These are phyloP conservation scores for Suillus luteus DNA, from an alignment of 768 basidiomycete genomes.

Conservation along the genomic window DNA sequence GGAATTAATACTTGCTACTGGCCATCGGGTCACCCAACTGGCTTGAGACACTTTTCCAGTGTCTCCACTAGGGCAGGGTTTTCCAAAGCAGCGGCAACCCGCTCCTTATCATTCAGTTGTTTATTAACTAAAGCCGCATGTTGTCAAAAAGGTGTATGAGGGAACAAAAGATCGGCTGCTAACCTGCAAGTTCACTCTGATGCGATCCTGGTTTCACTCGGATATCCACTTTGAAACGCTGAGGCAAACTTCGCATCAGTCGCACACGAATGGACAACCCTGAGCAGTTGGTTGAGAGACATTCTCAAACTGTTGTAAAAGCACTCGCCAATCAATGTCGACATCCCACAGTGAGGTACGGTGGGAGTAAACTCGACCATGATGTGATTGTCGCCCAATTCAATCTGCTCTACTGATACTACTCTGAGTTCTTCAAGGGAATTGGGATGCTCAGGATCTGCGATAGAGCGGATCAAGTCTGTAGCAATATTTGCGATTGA, in stretches of 20 bases:
- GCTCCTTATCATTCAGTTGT: conserved; percentile 98
- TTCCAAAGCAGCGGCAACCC: conserved; percentile 95
- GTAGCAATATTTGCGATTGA: conserved; percentile 10
- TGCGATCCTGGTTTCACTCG: conserved; percentile 92
- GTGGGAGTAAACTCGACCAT: conserved; percentile 95
- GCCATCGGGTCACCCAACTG: conserved; percentile 25
- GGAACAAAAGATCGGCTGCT: conserved; percentile 24
- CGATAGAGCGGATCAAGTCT: conserved; percentile 92
- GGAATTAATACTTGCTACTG: conserved; percentile 1
- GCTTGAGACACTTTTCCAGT: conserved; percentile 75
- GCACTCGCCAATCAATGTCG: conserved; percentile 85
- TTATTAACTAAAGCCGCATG: conserved; percentile 74
- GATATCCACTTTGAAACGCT: conserved; percentile 94
- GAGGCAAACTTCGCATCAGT: conserved; percentile 84
- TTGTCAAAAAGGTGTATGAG: not conserved
- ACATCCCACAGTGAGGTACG: conserved; percentile 97
- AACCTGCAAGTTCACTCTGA: conserved; percentile 89
- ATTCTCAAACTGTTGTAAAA: not conserved
- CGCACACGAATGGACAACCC: conserved; percentile 96
- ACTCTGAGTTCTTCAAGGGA: conserved; percentile 94
- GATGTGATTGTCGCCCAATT: conserved; percentile 62
- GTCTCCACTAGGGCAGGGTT: conserved; percentile 85
- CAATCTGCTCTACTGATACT: conserved; percentile 87
- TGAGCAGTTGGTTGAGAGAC: conserved; percentile 30
- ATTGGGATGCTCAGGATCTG: conserved; percentile 94